Conservation (phyloP, 305 asterid genomes). For the Fraxinus albicans region DNA sequence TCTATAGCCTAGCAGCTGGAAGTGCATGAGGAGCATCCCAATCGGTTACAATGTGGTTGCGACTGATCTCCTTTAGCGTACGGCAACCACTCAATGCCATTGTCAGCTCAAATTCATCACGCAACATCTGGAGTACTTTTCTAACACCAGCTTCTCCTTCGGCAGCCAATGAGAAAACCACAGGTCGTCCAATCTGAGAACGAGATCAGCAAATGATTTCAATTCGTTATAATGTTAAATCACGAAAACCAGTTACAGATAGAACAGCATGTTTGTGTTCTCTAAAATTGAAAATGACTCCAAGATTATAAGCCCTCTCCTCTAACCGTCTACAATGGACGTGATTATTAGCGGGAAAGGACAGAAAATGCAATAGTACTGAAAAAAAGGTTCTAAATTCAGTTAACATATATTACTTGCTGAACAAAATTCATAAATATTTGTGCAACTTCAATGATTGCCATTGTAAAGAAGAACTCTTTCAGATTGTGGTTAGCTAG, state of each 20-base stretch:
- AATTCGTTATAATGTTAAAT: neutral
- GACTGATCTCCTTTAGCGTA: conserved; percentile 71
- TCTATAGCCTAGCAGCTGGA: conserved; percentile 60
- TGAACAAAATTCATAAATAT: neutral
- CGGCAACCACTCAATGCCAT: conserved; percentile 94
- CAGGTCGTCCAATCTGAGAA: conserved; percentile 83
- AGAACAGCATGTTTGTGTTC: neutral
- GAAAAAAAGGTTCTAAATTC: neutral
- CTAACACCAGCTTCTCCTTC: conserved; percentile 88
- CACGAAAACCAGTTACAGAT: neutral
- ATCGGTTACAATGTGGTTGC: conserved; percentile 66
- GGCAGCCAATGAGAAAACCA: conserved; percentile 81
- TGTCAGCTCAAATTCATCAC: conserved; percentile 84
- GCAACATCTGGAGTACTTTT: conserved; percentile 84
- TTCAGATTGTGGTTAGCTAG: neutral
- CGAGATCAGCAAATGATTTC: neutral
- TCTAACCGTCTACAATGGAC: neutral
- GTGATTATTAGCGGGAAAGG: neutral
- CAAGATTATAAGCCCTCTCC: neutral
- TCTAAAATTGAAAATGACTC: neutral
- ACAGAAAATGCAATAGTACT: neutral
- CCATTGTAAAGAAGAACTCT: neutral
- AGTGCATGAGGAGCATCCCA: conserved; percentile 72
- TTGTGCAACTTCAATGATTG: neutral
- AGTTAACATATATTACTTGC: neutral